Base-by-base conservation (phyloP, 805 yeast genomes). In the Candida manassasensis region DNA sequence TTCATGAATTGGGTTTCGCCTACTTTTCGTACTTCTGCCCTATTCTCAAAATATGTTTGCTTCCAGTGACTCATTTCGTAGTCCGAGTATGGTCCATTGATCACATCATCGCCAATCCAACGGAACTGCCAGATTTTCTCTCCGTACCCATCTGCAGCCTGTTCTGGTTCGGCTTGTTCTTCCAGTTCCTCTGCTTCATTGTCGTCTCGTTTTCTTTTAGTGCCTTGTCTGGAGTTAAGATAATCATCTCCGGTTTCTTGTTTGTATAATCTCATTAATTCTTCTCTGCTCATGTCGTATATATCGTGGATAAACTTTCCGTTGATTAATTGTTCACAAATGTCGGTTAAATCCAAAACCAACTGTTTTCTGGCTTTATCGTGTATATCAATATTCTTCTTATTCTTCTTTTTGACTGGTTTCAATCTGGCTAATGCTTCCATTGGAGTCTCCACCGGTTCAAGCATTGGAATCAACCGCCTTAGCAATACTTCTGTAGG, bases 1-100 rank as follows among this genome's bases (percentile, higher is more conserved):
- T 52, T 55, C 3, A 10, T 25, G 34, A 64, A 66, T 2, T 38
- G 45, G 1, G n/a, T 21, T 19, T 49, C 51, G 8, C 53, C 59
- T 1, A 47, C 30, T 37, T 51, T 57, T 21, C 73, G 51, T 0
- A 68, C 80, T 19, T 56, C 58, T 0, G 69, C 80, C 8, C 55
- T 56, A 34, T 68, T 61, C 3, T 63, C 62, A 47, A 78, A 78
- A 47, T 77, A 75, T 5, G 58, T 53, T 31, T 56, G 52, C 33
- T 53, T 67, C 84, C 84, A 78, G 42, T 69, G 67, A 14, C 50
- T 55, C 80, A 79, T 77, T 38, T 78, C 80, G 41, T 65, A 70
- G 10, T 63, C 50, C 1, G 81, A 62, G 46, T 57, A 75, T 2
- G 71, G 71, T 4, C 79, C 79, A 35, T 74, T 59, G 2, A 78